Conservation (phyloP, 2,329 filamentous ascomycete genomes). For the Colletotrichum brevisporum region DNA sequence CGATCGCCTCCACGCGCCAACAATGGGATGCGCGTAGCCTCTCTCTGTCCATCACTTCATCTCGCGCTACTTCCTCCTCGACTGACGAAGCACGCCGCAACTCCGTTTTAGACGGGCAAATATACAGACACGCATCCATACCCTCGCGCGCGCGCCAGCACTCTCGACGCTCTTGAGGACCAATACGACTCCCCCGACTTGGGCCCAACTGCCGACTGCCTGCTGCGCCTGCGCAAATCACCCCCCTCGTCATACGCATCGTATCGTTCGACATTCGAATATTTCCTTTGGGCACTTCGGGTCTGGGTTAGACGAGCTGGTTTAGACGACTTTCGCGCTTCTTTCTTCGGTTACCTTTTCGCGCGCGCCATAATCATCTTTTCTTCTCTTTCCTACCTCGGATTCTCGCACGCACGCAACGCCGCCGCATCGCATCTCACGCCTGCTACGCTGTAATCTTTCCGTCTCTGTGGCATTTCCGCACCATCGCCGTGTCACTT, state of each 20-base stretch:
- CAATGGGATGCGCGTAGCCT: conserved; percentile 54
- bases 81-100: conserved; percentile 35
- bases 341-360: conserved; percentile 33
- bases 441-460: conserved; percentile 10
- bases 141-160: conserved; percentile 27
- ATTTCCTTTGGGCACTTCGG: conserved; percentile 46
- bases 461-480: conserved; percentile 7
- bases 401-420: conserved; percentile 12
- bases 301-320: conserved; percentile 57
- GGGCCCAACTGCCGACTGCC: background rate
- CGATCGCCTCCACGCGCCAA: conserved; percentile 42
- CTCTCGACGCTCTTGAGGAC: conserved; percentile 15
- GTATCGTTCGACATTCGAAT: conserved; percentile 45
- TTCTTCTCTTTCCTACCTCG: conserved; percentile 10
- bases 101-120: conserved; percentile 24
- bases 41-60: conserved; percentile 18
- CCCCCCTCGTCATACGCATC: conserved; percentile 31
- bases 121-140: too few species aligned
- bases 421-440: conserved; percentile 6
- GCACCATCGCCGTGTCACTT: conserved; percentile 9
- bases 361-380: conserved; percentile 40
- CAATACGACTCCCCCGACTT: conserved; percentile 10
- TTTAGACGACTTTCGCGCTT: conserved; percentile 51
- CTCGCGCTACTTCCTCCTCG: conserved; percentile 42
- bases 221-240: conserved; percentile 15